These are phyloP conservation scores for Claviceps maximensis DNA, from an alignment of 2,329 filamentous ascomycete genomes.

Conservation along the genomic window DNA sequence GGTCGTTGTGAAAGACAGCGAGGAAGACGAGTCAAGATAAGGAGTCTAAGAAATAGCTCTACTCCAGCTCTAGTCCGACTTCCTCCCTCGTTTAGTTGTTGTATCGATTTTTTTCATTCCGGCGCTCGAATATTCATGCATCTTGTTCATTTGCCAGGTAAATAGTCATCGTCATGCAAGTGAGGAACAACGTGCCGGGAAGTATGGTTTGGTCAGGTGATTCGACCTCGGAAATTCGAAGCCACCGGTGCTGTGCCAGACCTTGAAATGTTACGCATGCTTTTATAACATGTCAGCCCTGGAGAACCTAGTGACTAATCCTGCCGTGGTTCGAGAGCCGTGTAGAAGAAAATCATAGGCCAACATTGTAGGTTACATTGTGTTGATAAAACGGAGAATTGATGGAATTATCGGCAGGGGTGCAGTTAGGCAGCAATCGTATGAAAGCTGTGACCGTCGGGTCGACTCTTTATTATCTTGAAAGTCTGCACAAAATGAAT, in stretches of 20 bases:
- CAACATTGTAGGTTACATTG: not conserved
- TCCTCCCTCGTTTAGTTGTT: too few relatives aligned
- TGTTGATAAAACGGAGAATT: not conserved
- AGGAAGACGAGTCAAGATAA: not conserved
- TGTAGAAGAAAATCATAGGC: not conserved
- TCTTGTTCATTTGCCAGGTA: too few relatives aligned
- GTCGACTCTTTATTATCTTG: too few relatives aligned
- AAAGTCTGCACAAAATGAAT: not conserved
- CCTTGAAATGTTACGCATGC: not conserved
- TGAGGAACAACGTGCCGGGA: not conserved
- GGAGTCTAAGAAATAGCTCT: not conserved
- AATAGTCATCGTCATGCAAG: not conserved
- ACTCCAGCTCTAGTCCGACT: not conserved
- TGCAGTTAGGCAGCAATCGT: not conserved
- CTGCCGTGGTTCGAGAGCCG: not conserved
- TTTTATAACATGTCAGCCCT: not conserved
- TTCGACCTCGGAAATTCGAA: not conserved
- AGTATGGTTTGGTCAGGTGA: not conserved
- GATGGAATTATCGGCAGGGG: too few relatives aligned
- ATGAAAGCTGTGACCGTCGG: not conserved
- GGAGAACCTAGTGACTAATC: too few relatives aligned
- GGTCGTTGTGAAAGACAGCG: not conserved
- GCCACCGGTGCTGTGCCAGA: too few relatives aligned
- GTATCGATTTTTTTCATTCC: too few relatives aligned
- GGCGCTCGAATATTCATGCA: not conserved